Evolutionary conservation across 2,329 filamentous ascomycete genomes (phyloP).

Genomic region (Scedosporium dehoogii): DNA sequence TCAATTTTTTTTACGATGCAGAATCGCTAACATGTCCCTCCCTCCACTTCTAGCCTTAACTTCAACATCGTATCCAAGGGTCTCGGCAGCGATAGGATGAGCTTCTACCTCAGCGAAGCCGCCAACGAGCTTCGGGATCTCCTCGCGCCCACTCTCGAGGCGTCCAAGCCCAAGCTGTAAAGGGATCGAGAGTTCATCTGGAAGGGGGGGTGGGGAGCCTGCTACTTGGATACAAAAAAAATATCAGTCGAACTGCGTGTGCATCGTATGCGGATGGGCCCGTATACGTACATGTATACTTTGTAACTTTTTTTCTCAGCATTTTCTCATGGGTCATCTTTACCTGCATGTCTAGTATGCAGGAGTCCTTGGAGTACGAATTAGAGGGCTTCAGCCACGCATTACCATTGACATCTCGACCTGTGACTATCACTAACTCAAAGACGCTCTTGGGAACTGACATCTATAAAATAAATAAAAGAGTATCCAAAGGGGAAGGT

Average conservation of each 20-base stretch:
- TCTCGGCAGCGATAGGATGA: slow-evolving; percentile 84
- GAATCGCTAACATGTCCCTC: background rate
- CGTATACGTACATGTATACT: background rate
- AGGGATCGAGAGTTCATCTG: slow-evolving; percentile 1
- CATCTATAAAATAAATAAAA: too few species aligned
- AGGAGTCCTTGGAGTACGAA: background rate
- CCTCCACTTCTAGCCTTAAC: slow-evolving; percentile 56
- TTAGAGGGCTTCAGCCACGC: background rate
- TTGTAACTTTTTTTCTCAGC: background rate
- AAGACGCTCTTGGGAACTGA: too few species aligned
- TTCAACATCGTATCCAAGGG: slow-evolving; percentile 97
- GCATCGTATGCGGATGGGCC: background rate
- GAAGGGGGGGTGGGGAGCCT: background rate
- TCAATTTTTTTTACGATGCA: background rate
- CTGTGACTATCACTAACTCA: too few species aligned
- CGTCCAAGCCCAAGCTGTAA: slow-evolving; percentile 82
- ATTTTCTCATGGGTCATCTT: background rate
- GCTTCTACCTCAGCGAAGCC: slow-evolving; percentile 89
- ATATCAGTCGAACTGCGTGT: background rate
- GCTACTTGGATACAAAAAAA: background rate
- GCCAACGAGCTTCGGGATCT: slow-evolving; percentile 83
- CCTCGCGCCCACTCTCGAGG: slow-evolving; percentile 67
- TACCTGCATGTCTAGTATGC: background rate
- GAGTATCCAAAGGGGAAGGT: too few species aligned
- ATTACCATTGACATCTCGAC: too few species aligned